A percentile compares a stretch with the other conserved stretches of the same genome.
phyloP scores from a whole-genome alignment of 805 yeast genomes.

The Metschnikowia matae region DNA sequence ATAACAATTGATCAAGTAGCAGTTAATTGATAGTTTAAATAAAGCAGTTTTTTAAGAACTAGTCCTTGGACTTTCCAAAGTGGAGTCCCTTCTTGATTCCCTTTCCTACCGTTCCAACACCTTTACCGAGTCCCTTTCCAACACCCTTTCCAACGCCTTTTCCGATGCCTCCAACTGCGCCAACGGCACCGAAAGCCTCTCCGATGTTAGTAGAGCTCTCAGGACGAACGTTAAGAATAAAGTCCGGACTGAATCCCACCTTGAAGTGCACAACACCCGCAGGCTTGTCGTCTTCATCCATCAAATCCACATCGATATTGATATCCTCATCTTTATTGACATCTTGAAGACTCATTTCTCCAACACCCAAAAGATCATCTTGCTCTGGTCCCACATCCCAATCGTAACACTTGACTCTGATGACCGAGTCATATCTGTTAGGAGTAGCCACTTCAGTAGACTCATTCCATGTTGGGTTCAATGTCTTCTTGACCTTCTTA shows the following conservation, averaged over 20 bases:
- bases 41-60: neutral
- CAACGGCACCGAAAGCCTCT: slow-evolving; percentile 43
- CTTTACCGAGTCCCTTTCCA: slow-evolving; percentile 23
- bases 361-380: slow-evolving; percentile 78
- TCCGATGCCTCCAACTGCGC: slow-evolving; percentile 19
- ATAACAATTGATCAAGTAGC: no score
- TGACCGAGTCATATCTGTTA: slow-evolving; percentile 57
- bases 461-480: slow-evolving; percentile 91
- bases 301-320: slow-evolving; percentile 45
- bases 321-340: slow-evolving; percentile 43
- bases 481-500: slow-evolving; percentile 77
- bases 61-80: slow-evolving; percentile 23
- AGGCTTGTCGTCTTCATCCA: slow-evolving; percentile 40
- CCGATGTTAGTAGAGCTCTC: slow-evolving; percentile 32
- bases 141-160: slow-evolving; percentile 20
- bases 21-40: no score
- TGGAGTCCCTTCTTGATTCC: slow-evolving; percentile 35
- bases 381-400: slow-evolving; percentile 92
- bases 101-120: slow-evolving; percentile 36
- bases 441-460: slow-evolving; percentile 48
- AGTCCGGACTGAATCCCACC: slow-evolving; percentile 66
- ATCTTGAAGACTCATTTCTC: slow-evolving; percentile 50
- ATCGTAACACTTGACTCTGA: slow-evolving; percentile 63
- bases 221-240: slow-evolving; percentile 47
- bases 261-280: slow-evolving; percentile 65